Base-by-base conservation (phyloP, 306 rosid genomes). In the Lagenaria siceraria region DNA sequence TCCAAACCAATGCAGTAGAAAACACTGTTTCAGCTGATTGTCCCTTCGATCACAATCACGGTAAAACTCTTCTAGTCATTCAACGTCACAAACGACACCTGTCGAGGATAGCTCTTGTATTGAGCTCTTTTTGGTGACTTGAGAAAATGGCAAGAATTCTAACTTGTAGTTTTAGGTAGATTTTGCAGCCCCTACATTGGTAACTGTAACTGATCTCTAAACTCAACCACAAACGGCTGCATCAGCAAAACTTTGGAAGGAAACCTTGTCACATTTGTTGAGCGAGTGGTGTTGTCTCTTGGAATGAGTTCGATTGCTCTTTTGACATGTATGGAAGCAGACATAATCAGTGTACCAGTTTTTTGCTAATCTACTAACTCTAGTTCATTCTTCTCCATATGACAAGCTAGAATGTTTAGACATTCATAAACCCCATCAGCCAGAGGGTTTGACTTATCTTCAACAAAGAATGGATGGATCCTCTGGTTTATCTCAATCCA, bases 401-500 rank as follows among this genome's bases (percentile, higher is more conserved):
- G 91, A 83, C 55, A 65, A 79, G 80, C 75, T 59, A 93, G 90
- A 84, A 72, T 78, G 65, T 66, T 64, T 80, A 93, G 90, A 74
- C 93, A 90, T 42, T 75, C 86, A 71, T 83, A 81, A 6, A 88
- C 82, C 76, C 76, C 78, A 42, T 88, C 93, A 7, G 82, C 80
- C 62, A 78, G 87, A 81, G 84, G 80, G 71, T 85, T 84, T 76
- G 88, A 87, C 64, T 89, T 77, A 82, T 90, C 96, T 77, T 84
- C 88, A 22, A 82, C 88, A 84, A 90, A 90, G 77, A 93, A 93
- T 43, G 90, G 82, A 7, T 82, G 87, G 61, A 89, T 89, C 78
- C 75, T 87, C 66, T 84, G 78, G 83, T 89, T 80, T 82, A 88
- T 84, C 86, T 90, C 96, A 62, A 88, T 89, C 96, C 96, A 93